A percentile compares a stretch with the other conserved stretches of the same genome.
Conservation (phyloP, 2,329 filamentous ascomycete species). For the Sporothrix mexicana region DNA sequence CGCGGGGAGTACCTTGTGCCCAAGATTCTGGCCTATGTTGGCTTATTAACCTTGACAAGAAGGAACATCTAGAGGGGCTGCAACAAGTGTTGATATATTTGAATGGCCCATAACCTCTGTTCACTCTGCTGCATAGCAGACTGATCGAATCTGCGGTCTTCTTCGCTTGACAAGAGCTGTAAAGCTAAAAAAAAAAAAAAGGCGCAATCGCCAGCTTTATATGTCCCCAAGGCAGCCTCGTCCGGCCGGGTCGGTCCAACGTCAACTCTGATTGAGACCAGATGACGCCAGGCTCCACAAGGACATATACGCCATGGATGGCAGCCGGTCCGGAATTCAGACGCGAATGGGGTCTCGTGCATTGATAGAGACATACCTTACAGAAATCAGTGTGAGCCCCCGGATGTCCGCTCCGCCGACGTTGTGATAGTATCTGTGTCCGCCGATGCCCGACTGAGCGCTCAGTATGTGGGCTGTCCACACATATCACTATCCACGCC, state of each 20-base stretch:
- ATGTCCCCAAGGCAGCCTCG: not conserved
- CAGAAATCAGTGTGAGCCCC: not conserved
- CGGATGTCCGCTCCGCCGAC: conserved; percentile 24
- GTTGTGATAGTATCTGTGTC: not conserved
- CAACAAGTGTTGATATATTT: not conserved
- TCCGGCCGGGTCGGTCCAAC: not conserved
- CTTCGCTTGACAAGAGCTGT: not conserved
- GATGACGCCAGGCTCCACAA: not conserved
- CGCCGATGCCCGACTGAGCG: not conserved
- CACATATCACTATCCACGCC: not conserved
- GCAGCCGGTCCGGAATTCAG: conserved; percentile 14
- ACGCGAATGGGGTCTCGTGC: not conserved
- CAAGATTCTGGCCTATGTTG: too few relatives aligned
- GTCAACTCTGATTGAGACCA: not conserved
- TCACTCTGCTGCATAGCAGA: not conserved
- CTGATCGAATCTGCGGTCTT: not conserved
- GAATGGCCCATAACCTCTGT: too few relatives aligned
- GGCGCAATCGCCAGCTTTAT: not conserved
- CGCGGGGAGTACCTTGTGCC: too few relatives aligned
- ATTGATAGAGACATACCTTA: not conserved
- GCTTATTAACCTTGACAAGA: too few relatives aligned
- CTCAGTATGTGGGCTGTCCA: too few relatives aligned
- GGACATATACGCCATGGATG: not conserved
- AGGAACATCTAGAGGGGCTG: too few relatives aligned
- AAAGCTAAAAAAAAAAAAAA: too few relatives aligned